Evolutionary conservation across 768 basidiomycete species (phyloP), one percentile per base, ranked within the genome.

Genomic region (Auriculariales sp.): DNA sequence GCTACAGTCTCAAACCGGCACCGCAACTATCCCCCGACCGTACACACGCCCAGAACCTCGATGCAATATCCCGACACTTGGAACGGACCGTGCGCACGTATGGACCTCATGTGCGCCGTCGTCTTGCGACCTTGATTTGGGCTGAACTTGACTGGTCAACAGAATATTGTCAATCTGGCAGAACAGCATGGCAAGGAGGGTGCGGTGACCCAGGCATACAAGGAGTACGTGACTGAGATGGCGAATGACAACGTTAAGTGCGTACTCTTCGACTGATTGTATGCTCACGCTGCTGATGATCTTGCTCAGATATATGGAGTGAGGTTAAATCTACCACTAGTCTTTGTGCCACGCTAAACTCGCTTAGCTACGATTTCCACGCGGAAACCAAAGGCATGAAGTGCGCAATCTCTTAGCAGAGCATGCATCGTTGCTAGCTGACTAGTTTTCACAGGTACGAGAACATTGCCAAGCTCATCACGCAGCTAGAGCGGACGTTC

Each of bases 361-460:
- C 15, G 15, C 33, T 55, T 31, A 64, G 59, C 22, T 97, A 92
- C 59, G 94, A 97, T 62, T 98, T 97, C 62, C 94, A 97, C 64
- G 74, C 69, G 3, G 90, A 95, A 63, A 94, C 91, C 10, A 83
- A 78, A 60, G 93, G 94, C 19, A 95, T 98, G 94, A 89, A 87
- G 83, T 89, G 53, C 49, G 75, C 42, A 4, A 28, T 27, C 6
- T 34, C 22, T 44, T 15, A 47, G 25, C 30, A 31, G 32, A 28
- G 49, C 52, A 27, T 51, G 36, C 47, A n/a, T 17, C 6, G 34
- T 51, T 50, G 53, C 52, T 51, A 51, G 46, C 46, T 14, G 24
- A 45, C 52, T 45, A 42, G 33, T 24, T 46, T 45, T 15, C 52
- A 32, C 45, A 84, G 85, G 62, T 92, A 94, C 59, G 92, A 94